phyloP scores from a whole-genome alignment of 2,329 filamentous ascomycete genomes.

The Sphaerulina populicola region DNA sequence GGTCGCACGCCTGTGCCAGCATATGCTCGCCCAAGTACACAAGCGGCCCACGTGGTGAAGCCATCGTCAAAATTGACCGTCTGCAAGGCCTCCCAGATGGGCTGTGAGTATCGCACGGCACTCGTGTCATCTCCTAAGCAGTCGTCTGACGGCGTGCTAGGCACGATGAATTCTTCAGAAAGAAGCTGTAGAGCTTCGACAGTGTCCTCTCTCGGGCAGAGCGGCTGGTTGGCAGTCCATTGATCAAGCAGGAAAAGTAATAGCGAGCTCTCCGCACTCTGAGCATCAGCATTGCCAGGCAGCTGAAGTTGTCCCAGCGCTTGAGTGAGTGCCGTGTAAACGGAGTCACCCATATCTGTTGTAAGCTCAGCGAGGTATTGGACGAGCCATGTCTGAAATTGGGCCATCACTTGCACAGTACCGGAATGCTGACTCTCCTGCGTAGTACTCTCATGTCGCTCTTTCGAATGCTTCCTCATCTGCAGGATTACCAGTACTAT shows the following conservation, averaged over 20 bases:
- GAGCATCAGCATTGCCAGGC: slow-evolving; percentile 60
- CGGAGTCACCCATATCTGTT: neutral
- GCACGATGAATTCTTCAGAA: slow-evolving; percentile 63
- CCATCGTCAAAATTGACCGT: slow-evolving; percentile 16
- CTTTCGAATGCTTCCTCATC: slow-evolving; percentile 47
- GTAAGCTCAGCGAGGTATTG: slow-evolving; percentile 50
- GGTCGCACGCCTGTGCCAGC: slow-evolving; percentile 40
- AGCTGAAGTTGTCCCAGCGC: slow-evolving; percentile 47
- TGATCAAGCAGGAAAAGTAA: slow-evolving; percentile 74
- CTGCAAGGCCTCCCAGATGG: slow-evolving; percentile 22
- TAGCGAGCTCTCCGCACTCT: slow-evolving; percentile 68
- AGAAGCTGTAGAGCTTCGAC: slow-evolving; percentile 64
- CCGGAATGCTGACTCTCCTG: slow-evolving; percentile 74
- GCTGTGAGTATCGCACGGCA: slow-evolving; percentile 40
- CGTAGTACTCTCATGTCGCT: slow-evolving; percentile 56
- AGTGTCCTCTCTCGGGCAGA: slow-evolving; percentile 63
- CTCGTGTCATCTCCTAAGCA: slow-evolving; percentile 60
- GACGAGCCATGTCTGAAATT: slow-evolving; percentile 72
- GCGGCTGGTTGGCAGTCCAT: slow-evolving; percentile 50
- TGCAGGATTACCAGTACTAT: slow-evolving; percentile 71
- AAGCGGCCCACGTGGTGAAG: slow-evolving; percentile 68
- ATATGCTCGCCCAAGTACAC: slow-evolving; percentile 76
- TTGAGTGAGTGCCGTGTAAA: slow-evolving; percentile 12
- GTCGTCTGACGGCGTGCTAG: slow-evolving; percentile 52
- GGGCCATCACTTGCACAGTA: slow-evolving; percentile 65